Base-by-base conservation (phyloP, 2,329 filamentous ascomycete genomes). In the Aspergillus aculeatinus region DNA sequence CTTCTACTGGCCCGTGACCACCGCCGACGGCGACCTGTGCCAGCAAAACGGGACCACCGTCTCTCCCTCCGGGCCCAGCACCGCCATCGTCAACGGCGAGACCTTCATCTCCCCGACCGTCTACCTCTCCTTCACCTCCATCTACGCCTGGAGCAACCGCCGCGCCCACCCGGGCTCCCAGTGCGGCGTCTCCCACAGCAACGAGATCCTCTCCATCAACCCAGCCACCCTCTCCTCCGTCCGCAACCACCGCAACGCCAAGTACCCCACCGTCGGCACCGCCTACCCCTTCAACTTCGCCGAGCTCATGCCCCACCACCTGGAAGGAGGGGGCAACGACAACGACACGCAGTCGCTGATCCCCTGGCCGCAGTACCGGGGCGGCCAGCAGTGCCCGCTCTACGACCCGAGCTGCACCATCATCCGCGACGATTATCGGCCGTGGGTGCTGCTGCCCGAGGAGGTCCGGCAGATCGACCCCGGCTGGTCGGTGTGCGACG, bases 1-100 rank as follows among this genome's bases (percentile, higher is more conserved):
- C 44, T 69, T 69, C 57, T 69, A 68, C 62, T 69, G 67, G 67
- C 67, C 67, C 5, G 63, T 64, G n/a, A 58, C 57, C n/a, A 68
- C 67, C 21, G 58, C 52, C 10, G 42, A 11, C 23, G 64, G 66
- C 16, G 66, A 65, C 21, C 60, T 66, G 44, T 68, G 67, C 53
- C 57, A 57, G 48, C 63, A 67, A 51, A 60, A 64, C 54, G 67
- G 67, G 42, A 63, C 55, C 29, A 68, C 65, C 29, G 27, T 68
- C 16, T 56, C 64, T 1, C 59, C 67, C 0, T 60, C 65, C 2
- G 65, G 63, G 1, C 62, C 63, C 35, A 68, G 61, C 48, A 69
- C 67, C 5, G 67, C 66, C 47, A 21, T 68, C 23, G 58, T 68
- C 7, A 48, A 67, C 47, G 67, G 65, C 0, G 51, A 58, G 23